A percentile compares a stretch with the other conserved stretches of the same genome.
These are phyloP conservation scores for Helianthus annuus DNA, from an alignment of 129 eudicot genomes.

Conservation along the genomic window HanXRQr2.0-SUNRISE NC_035442.2:151657873-151658372, in stretches of 20 bases:
- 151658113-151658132: conserved; percentile 32
- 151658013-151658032: no score
- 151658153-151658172: conserved; percentile 17
- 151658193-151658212: not conserved
- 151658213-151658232: conserved; percentile 45
- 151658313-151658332: not conserved
- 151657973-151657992: no score
- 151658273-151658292: conserved; percentile 34
- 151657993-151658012: no score
- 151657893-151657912: no score
- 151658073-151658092: conserved; percentile 40
- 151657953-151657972: no score
- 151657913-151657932: no score
- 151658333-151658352: not conserved
- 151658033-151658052: no score
- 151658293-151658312: conserved; percentile 19
- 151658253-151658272: conserved; percentile 40
- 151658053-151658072: no score
- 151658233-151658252: conserved; percentile 29
- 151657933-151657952: no score
- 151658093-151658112: conserved; percentile 28
- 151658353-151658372: conserved; percentile 11
- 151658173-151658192: not conserved
- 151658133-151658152: conserved; percentile 23
- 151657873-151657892: no score